A percentile compares a stretch with the other conserved stretches of the same genome.
phyloP scores from a whole-genome alignment of 805 yeast species.

The Candida incommunis region DNA sequence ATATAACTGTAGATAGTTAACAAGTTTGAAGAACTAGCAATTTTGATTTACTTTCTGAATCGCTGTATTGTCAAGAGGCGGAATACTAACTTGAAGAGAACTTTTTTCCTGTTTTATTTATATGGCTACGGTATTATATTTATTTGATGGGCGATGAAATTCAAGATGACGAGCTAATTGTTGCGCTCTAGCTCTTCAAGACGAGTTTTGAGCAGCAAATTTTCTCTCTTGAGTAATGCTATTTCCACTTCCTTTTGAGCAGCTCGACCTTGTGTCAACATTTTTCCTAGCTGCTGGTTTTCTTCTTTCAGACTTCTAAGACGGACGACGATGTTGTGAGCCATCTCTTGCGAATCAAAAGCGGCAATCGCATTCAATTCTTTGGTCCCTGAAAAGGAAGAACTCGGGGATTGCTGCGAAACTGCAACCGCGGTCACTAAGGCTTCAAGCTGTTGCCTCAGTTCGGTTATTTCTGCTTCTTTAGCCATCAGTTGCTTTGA shows the following conservation, averaged over 20 bases:
- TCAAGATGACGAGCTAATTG: not conserved
- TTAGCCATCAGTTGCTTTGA: slow-evolving; percentile 33
- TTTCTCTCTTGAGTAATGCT: slow-evolving; percentile 41
- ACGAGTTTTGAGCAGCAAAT: slow-evolving; percentile 28
- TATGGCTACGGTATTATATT: too few species aligned
- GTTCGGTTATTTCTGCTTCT: slow-evolving; percentile 40
- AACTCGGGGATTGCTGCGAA: slow-evolving; percentile 14
- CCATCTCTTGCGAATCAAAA: slow-evolving; percentile 52
- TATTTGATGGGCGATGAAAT: too few species aligned
- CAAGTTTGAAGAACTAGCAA: too few species aligned
- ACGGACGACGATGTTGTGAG: slow-evolving; percentile 57
- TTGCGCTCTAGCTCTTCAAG: slow-evolving; percentile 5
- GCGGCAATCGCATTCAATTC: slow-evolving; percentile 5
- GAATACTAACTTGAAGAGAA: too few species aligned
- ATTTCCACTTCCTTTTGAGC: slow-evolving; percentile 58
- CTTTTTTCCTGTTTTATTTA: too few species aligned
- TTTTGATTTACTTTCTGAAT: not conserved
- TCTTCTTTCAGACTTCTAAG: slow-evolving; percentile 48
- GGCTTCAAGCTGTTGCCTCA: slow-evolving; percentile 50
- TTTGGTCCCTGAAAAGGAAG: too few species aligned
- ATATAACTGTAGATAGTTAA: not conserved
- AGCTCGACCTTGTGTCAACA: slow-evolving; percentile 64
- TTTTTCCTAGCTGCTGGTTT: slow-evolving; percentile 49
- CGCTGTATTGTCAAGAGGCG: too few species aligned
- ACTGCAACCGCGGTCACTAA: slow-evolving; percentile 31